Evolutionary conservation across 2,329 filamentous ascomycete genomes (phyloP).

Genomic region (Aureobasidium sp.): DNA sequence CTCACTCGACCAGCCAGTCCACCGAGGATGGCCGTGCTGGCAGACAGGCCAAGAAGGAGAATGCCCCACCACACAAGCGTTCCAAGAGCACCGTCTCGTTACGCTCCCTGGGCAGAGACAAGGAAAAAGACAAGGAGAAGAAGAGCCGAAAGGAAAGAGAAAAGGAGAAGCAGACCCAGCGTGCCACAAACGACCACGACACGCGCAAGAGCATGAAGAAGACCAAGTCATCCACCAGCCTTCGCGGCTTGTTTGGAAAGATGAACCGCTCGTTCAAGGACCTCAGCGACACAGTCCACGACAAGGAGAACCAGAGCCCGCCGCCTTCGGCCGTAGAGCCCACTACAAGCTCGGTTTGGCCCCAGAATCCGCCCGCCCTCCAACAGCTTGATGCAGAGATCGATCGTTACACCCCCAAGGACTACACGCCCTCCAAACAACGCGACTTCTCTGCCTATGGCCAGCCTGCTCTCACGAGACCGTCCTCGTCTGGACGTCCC

Average conservation of each 20-base stretch:
- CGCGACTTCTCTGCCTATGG: slow-evolving; percentile 51
- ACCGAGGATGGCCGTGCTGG: slow-evolving; percentile 25
- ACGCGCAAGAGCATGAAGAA: slow-evolving; percentile 46
- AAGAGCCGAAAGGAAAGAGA: slow-evolving; percentile 33
- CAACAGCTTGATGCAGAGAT: slow-evolving; percentile 46
- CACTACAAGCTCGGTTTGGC: slow-evolving; percentile 66
- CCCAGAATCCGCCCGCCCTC: slow-evolving; percentile 57
- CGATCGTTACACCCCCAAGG: slow-evolving; percentile 50
- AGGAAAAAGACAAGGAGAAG: slow-evolving; percentile 25
- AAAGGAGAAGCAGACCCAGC: slow-evolving; percentile 31
- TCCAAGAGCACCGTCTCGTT: slow-evolving; percentile 49
- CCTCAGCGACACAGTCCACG: slow-evolving; percentile 48
- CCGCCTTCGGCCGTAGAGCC: slow-evolving; percentile 39
- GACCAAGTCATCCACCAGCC: slow-evolving; percentile 74
- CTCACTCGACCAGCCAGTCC: slow-evolving; percentile 29
- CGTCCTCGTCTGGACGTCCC: slow-evolving; percentile 21
- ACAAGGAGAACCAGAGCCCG: slow-evolving; percentile 78
- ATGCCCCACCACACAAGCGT: slow-evolving; percentile 39
- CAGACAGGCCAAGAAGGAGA: slow-evolving; percentile 13
- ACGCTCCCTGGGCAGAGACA: slow-evolving; percentile 45
- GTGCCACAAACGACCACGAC: neutral
- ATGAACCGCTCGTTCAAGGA: slow-evolving; percentile 62
- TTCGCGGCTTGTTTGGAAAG: slow-evolving; percentile 68
- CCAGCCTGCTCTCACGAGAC: slow-evolving; percentile 34
- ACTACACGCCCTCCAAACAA: slow-evolving; percentile 56